Evolutionary conservation across 306 rosid genomes (phyloP).

Genomic region (Cucumis cinereus): DNA sequence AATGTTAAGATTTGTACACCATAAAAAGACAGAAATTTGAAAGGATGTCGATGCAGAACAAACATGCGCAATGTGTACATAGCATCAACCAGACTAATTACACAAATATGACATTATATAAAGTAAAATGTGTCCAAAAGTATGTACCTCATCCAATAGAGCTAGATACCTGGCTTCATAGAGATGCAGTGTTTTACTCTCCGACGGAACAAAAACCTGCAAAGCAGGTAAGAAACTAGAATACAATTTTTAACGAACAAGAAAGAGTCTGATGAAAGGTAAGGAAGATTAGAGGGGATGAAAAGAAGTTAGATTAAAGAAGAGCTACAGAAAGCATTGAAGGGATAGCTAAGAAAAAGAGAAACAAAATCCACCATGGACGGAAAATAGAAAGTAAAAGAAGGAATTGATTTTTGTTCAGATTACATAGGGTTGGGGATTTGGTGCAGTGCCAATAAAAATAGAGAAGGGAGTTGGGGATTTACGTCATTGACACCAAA

Average conservation of each 20-base stretch:
- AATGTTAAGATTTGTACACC: neutral
- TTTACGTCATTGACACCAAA: conserved; percentile 20
- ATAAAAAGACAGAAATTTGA: neutral
- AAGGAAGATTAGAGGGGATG: neutral
- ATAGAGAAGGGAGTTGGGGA: neutral
- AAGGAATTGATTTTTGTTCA: too few relatives aligned
- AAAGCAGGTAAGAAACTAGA: neutral
- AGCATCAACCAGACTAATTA: neutral
- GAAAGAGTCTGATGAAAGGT: too few relatives aligned
- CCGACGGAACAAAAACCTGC: conserved; percentile 39
- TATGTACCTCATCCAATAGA: conserved; percentile 30
- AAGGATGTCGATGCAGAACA: neutral
- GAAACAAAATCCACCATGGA: neutral
- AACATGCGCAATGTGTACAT: neutral
- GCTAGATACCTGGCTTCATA: conserved; percentile 41
- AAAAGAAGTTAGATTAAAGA: neutral
- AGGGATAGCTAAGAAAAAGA: neutral
- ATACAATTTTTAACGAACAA: too few relatives aligned
- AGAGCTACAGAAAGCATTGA: neutral
- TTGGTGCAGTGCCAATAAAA: neutral
- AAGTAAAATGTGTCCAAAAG: neutral
- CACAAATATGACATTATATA: neutral
- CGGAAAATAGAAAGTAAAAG: neutral
- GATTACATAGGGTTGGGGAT: neutral
- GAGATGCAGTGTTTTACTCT: conserved; percentile 29